Percentiles rank a stretch among this genome's conserved stretches.
These are phyloP conservation scores for Sideroxylon spinosum DNA, from an alignment of 179 eudicot species.

Conservation along the genomic window DNA sequence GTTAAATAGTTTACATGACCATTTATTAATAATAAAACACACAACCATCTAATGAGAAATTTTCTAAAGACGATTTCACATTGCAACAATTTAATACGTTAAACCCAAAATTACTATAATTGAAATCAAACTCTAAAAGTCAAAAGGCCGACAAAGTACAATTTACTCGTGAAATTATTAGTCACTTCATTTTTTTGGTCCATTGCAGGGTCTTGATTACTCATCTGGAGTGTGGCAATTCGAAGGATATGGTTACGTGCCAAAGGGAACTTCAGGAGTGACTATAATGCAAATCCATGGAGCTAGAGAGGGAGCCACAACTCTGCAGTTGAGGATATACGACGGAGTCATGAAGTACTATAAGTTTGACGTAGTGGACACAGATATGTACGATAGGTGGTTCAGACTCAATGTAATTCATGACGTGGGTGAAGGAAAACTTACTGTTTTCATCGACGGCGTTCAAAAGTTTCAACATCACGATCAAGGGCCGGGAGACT, in stretches of 20 bases:
- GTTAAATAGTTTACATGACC: too few species aligned
- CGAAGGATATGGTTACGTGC: constrained; percentile 24
- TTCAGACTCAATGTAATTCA: background rate
- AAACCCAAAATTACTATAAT: too few species aligned
- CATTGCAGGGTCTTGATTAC: constrained; percentile 18
- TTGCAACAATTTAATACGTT: too few species aligned
- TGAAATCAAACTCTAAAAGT: too few species aligned
- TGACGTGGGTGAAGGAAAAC: constrained; percentile 18
- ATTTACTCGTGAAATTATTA: too few species aligned
- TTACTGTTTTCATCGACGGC: constrained; percentile 17
- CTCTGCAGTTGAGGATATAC: constrained; percentile 20
- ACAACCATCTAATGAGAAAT: too few species aligned
- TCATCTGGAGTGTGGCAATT: constrained; percentile 27
- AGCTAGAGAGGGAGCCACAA: constrained; percentile 13
- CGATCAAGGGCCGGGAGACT: constrained; percentile 22
- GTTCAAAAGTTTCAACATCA: background rate
- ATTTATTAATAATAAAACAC: too few species aligned
- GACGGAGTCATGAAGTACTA: constrained; percentile 22
- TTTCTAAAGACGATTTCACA: too few species aligned
- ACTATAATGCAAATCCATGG: constrained; percentile 25
- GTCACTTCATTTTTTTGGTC: too few species aligned
- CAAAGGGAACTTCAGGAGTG: constrained; percentile 25
- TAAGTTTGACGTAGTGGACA: constrained; percentile 13
- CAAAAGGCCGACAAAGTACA: too few species aligned
- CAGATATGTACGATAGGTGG: constrained; percentile 20